Base-by-base conservation (phyloP, 352 stramenopile species). In the Plasmopara halstedii region DNA sequence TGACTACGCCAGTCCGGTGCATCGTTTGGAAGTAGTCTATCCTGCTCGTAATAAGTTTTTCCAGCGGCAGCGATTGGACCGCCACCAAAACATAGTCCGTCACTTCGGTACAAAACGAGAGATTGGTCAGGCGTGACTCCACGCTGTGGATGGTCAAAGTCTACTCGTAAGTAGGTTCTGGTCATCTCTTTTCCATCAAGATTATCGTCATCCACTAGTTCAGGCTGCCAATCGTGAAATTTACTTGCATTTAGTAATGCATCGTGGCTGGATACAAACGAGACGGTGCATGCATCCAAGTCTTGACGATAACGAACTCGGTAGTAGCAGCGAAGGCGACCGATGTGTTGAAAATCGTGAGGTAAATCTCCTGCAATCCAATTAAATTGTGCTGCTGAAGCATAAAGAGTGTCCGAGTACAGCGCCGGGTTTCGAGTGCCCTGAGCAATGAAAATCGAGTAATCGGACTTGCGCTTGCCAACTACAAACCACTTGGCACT, bases 381-480 rank as follows among this genome's bases (percentile, higher is more conserved):
- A 68, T 97, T 94, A 52, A 98, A 95, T 27, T 68, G 41, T 2
- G 31, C 15, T 15, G 70, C 57, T 8, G 83, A 70, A 2, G 95
- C 70, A 39, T 85, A 89, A 4, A 97, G 70, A 41, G 70, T 43
- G 61, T 97, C 83, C 0, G 73, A 76, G 57, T 96, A 97, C 14
- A 98, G 67, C 6, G 93, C 73, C 1, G 89, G 87, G 63, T 98
- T 86, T 42, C 92, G 73, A 9, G 88, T 97, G 19, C 84, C 85
- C 26, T 84, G 68, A 14, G 83, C 94, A 14, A 98, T 73, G 17
- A 95, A 78, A 10, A 98, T 73, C 0, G 70, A 63, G 40, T 88
- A 71, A 26, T 85, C 56, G 11, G 50, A 43, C 49, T 88, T 87
- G 55, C 65, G 67, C 43, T 91, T 88, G 31, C 76, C 82, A 11